Conservation (phyloP, 805 yeast species). For the Cyberlindnera americana region DNA sequence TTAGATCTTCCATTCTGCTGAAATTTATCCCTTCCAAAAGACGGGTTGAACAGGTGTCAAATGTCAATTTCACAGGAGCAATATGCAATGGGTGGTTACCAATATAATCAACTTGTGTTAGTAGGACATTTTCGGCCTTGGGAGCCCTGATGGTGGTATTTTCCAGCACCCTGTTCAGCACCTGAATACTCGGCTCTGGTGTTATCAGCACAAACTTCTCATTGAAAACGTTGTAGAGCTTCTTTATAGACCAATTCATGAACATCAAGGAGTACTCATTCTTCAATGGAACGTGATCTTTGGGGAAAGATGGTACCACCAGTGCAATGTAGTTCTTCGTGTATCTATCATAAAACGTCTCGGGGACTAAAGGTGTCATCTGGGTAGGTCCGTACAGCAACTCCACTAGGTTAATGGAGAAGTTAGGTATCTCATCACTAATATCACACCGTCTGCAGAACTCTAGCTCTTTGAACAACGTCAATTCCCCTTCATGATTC, state of each 20-base stretch:
- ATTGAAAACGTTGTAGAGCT: constrained; percentile 3
- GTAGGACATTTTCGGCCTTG: neutral
- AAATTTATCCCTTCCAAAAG: constrained; percentile 3
- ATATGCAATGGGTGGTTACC: constrained; percentile 3
- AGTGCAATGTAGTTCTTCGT: constrained; percentile 7
- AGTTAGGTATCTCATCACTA: constrained; percentile 1
- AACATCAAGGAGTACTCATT: constrained; percentile 2
- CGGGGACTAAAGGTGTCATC: constrained; percentile 3
- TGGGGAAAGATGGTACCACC: constrained; percentile 1
- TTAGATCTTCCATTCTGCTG: constrained; percentile 3
- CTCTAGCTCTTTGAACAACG: constrained; percentile 1
- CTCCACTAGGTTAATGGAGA: constrained; percentile 11
- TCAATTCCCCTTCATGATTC: constrained; percentile 1
- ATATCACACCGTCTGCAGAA: neutral
- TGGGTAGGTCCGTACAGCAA: constrained; percentile 3
- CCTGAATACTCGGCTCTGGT: constrained; percentile 6
- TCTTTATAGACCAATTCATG: constrained; percentile 5
- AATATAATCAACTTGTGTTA: constrained; percentile 2
- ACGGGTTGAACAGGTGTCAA: constrained; percentile 3
- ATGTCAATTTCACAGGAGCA: neutral
- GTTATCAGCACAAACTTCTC: constrained; percentile 8
- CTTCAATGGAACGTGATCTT: neutral
- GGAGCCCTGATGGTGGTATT: constrained; percentile 9
- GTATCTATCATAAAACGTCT: neutral
- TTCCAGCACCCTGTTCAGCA: constrained; percentile 4